Base-by-base conservation (phyloP, 164 flowering plant genomes). In the Piper betle region DNA sequence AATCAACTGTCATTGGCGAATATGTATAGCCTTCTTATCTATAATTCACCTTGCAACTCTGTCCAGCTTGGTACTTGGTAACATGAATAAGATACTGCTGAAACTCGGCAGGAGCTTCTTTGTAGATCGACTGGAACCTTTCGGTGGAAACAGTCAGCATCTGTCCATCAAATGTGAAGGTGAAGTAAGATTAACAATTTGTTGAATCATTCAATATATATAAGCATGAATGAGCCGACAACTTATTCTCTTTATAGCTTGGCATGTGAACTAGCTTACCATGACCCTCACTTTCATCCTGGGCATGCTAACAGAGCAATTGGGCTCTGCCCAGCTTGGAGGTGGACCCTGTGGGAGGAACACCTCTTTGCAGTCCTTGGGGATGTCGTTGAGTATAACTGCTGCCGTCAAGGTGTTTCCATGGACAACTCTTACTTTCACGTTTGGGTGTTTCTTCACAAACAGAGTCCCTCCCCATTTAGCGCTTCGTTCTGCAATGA, bases 351-450 rank as follows among this genome's bases (percentile, higher is more conserved):
- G 96, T 83, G 9, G n/a, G n/a, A 92, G 37, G 65, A 92, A 89
- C 37, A 87, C 98, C 64, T 92, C 96, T 33, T 69, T 67, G 1
- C 80, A 88, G 63, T 80, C 84, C 37, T 74, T 61, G 2, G 79
- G 80, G 19, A 93, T 74, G 57, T 87, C 90, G 62, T 86, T 71
- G 1, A 93, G 81, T 46, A 84, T 93, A 1, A 93, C 98, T 0
- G 96, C 98, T 1, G 97, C 96, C 0, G 98, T 92, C 50, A 89
- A 69, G 4, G 98, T 92, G 63, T 92, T 92, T 15, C 98, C 98
- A 78, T 93, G 98, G 5, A 86, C 96, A 0, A 92, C 90, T 61
- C 91, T 55, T 6, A 92, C 97, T 57, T 41, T 82, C 10, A 90
- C 81, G 63, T 90, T 56, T 0, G 88, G 93, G 60, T 82, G 96